Evolutionary conservation across 441 rosid genomes (phyloP).

Genomic region (Populus tomentosa): DNA sequence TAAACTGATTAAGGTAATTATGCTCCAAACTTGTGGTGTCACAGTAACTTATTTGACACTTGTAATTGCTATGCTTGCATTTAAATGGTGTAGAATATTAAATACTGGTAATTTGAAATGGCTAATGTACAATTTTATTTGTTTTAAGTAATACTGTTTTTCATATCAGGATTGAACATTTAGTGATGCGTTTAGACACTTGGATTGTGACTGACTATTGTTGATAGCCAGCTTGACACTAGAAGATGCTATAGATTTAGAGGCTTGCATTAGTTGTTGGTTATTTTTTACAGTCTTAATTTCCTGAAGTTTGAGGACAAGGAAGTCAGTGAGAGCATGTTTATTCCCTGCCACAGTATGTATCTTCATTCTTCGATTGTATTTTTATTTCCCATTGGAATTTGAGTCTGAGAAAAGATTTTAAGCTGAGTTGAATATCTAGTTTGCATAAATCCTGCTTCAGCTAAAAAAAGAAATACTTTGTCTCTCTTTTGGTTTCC

Average conservation of each 20-base stretch:
- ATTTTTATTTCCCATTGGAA: neutral
- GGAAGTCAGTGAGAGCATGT: neutral
- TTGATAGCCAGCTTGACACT: neutral
- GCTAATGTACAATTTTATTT: neutral
- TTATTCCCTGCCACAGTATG: neutral
- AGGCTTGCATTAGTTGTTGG: conserved; percentile 1
- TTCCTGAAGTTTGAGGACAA: neutral
- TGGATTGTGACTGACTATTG: neutral
- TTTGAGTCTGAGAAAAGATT: neutral
- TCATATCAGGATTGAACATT: neutral
- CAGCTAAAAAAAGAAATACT: neutral
- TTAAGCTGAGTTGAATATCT: neutral
- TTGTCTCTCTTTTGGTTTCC: neutral
- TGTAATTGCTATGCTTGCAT: neutral
- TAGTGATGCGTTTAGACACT: neutral
- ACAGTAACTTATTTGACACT: neutral
- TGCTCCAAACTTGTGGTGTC: conserved; percentile 12
- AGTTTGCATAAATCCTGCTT: neutral
- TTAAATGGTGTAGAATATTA: neutral
- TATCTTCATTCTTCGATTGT: neutral
- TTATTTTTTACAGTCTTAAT: neutral
- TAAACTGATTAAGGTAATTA: conserved; percentile 67
- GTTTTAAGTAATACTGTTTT: neutral
- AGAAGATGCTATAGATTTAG: neutral
- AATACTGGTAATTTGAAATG: neutral